These are phyloP conservation scores for Dalbergia cultrata DNA, from an alignment of 306 rosid genomes.

Conservation along the genomic window DNA sequence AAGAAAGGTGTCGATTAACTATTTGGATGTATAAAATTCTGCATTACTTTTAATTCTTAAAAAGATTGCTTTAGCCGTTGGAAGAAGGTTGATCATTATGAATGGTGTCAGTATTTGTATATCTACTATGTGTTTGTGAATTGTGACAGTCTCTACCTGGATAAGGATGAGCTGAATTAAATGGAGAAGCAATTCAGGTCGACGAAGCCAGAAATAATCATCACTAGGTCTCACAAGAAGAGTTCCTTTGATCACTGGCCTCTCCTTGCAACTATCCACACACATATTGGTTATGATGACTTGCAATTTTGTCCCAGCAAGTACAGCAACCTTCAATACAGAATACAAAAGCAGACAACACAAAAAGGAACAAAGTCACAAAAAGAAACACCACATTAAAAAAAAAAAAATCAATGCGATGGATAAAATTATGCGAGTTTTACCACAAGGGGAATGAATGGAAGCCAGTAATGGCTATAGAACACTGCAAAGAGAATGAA, in stretches of 20 bases:
- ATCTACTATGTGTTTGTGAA: background rate
- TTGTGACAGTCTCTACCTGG: slow-evolving; percentile 52
- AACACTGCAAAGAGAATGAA: slow-evolving; percentile 60
- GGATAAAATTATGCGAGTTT: background rate
- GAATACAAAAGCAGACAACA: background rate
- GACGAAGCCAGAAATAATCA: slow-evolving; percentile 67
- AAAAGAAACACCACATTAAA: background rate
- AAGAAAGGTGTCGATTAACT: background rate
- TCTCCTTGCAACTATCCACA: slow-evolving; percentile 61
- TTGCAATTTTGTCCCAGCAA: slow-evolving; percentile 73
- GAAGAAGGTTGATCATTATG: slow-evolving; percentile 2
- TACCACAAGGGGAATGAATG: slow-evolving; percentile 80
- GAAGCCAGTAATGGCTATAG: slow-evolving; percentile 74
- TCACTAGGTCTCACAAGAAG: slow-evolving; percentile 65
- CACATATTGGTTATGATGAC: slow-evolving; percentile 69
- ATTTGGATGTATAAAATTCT: background rate
- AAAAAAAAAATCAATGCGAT: background rate
- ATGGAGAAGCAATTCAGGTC: slow-evolving; percentile 71
- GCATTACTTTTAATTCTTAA: slow-evolving; percentile 5
- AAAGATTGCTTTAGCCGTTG: background rate
- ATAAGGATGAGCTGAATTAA: slow-evolving; percentile 65
- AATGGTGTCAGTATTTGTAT: background rate
- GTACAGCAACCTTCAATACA: slow-evolving; percentile 58
- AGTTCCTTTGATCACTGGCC: slow-evolving; percentile 60
- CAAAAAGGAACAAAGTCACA: background rate